Evolutionary conservation across 2,329 filamentous ascomycete genomes (phyloP), one percentile per base, ranked within the genome.

Genomic region (Parasarocladium wereldwijsianum): DNA sequence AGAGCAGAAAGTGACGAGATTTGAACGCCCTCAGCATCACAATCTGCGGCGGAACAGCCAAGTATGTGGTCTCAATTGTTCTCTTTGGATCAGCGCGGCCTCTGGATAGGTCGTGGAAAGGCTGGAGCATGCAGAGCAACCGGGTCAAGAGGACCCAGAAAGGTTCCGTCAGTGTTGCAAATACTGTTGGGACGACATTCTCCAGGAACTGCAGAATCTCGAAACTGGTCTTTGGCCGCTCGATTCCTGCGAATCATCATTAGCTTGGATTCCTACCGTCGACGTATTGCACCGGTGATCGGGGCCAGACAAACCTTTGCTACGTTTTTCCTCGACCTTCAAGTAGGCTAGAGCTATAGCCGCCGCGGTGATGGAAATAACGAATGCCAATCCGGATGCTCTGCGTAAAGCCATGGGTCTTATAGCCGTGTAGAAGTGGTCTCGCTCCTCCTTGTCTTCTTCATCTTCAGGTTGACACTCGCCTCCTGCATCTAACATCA

Each of bases 81-180:
- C 50, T 43, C 0, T 54, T 51, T 0, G 54, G 36, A 2, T 34
- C 28, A 0, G 54, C 48, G 3, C 38, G 41, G 0, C 64, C 58
- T 5, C 39, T 34, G 13, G 54, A 52, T 0, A 76, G 45, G 10
- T 66, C 57, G 3, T 64, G 52, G 12, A 70, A 62, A 0, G 70
- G 70, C 17, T 70, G 62, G 0, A 76, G 36, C 7, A 71, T 41
- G 23, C 66, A 72, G 0, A 71, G 38, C 0, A 65, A 32, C 0
- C 70, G 53, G 24, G 70, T 74, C 0, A 76, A 33, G 0, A 73
- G 40, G 0, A 70, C 46, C 62, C 70, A 71, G 1, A 66, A 54
- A 0, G 70, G 69, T 20, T 76, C 70, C 0, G 73, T 50, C 0
- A 72, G 31, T 0, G 70, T 74, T 0, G 67, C 62, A 4, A 74